Evolutionary conservation across 2,329 filamentous ascomycete genomes (phyloP).

Genomic region (Aspergillus caelatus): DNA sequence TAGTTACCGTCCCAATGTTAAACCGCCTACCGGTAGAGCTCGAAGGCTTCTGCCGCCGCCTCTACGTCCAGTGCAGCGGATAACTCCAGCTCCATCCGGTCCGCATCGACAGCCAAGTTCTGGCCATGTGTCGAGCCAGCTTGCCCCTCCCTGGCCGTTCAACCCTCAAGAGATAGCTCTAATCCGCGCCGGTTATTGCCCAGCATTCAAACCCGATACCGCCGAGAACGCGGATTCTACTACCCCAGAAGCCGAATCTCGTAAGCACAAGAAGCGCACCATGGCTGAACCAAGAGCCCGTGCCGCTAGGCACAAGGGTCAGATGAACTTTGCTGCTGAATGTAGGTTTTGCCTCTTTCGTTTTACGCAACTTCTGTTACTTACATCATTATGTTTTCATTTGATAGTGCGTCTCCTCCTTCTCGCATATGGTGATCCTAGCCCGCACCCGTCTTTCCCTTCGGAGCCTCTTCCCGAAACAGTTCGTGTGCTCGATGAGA

Average conservation of each 20-base stretch:
- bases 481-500: conserved; percentile 86
- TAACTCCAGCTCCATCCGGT: background rate
- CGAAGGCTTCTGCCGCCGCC: background rate
- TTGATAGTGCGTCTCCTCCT: conserved; percentile 45
- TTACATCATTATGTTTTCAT: conserved; percentile 1
- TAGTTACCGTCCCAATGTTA: conserved; percentile 7
- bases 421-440: conserved; percentile 49
- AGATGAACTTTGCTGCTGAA: conserved; percentile 77
- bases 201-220: conserved; percentile 20
- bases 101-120: conserved; percentile 13
- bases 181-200: conserved; percentile 27
- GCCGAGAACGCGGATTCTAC: conserved; percentile 5
- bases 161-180: conserved; percentile 26
- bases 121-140: conserved; percentile 20
- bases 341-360: conserved; percentile 52
- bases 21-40: background rate
- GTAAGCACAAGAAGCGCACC: conserved; percentile 18
- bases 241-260: background rate
- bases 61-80: conserved; percentile 8
- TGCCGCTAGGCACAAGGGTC: conserved; percentile 77
- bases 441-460: conserved; percentile 65
- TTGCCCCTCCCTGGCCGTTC: conserved; percentile 26
- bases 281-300: conserved; percentile 77
- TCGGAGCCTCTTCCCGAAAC: conserved; percentile 79
- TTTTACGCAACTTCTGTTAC: background rate